Percentiles rank a stretch among this genome's conserved stretches.
Evolutionary conservation across 495 filamentous ascomycete species (phyloP).

Genomic region (Lasiosphaeriaceae sp.): DNA sequence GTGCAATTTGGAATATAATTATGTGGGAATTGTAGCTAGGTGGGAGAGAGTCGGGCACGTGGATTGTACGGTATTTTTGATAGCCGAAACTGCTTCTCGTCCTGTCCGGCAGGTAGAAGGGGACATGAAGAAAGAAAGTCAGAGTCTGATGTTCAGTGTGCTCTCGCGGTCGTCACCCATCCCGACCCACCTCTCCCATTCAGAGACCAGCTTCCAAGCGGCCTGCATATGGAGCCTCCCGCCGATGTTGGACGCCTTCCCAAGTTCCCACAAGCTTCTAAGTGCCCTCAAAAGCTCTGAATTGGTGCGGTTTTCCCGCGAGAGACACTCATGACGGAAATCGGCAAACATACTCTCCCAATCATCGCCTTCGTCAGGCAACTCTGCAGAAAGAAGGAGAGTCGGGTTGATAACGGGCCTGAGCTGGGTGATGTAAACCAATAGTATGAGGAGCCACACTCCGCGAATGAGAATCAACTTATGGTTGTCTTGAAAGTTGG

Average conservation of each 20-base stretch:
- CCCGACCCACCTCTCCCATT: conserved; percentile 29
- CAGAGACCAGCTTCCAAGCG: conserved; percentile 23
- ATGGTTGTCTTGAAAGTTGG: conserved; percentile 13
- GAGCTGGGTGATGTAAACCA: conserved; percentile 30
- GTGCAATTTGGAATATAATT: too few relatives aligned
- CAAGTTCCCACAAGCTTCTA: conserved; percentile 26
- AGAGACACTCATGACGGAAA: neutral
- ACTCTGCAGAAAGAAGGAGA: conserved; percentile 11
- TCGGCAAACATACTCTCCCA: conserved; percentile 13
- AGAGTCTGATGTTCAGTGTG: conserved; percentile 29
- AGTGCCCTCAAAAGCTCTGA: conserved; percentile 18
- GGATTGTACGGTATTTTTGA: too few relatives aligned
- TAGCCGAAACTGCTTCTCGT: too few relatives aligned
- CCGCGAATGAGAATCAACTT: conserved; percentile 18
- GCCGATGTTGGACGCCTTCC: conserved; percentile 2
- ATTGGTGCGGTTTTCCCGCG: conserved; percentile 10
- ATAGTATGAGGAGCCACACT: conserved; percentile 26
- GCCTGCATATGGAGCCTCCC: conserved; percentile 19
- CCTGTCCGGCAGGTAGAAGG: too few relatives aligned
- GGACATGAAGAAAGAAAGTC: neutral
- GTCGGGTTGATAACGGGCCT: conserved; percentile 21
- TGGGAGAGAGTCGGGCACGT: too few relatives aligned
- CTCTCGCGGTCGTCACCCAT: conserved; percentile 19
- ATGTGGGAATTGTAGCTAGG: too few relatives aligned
- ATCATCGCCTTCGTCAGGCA: conserved; percentile 2